These are phyloP conservation scores for Tephrocybe sp. DNA, from an alignment of 768 basidiomycete species.

Conservation along the genomic window DNA sequence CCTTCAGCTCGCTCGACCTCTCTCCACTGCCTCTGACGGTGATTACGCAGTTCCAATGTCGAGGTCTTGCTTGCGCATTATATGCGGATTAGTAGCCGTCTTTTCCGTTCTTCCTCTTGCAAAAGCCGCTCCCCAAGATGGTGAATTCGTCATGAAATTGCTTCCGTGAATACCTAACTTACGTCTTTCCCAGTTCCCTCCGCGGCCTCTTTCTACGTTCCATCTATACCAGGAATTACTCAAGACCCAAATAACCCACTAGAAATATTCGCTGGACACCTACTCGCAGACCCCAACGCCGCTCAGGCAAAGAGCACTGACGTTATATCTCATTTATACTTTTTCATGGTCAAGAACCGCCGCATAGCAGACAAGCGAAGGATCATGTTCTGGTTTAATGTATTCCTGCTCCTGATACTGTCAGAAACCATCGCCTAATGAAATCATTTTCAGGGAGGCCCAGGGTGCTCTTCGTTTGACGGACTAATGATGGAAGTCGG, in stretches of 20 bases:
- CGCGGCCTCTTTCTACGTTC: slow-evolving; percentile 83
- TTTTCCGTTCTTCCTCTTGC: slow-evolving; percentile 10
- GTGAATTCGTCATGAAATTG: slow-evolving; percentile 28
- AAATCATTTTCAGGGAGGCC: slow-evolving; percentile 67
- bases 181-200: slow-evolving; percentile 54
- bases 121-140: slow-evolving; percentile 34
- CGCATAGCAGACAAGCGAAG: slow-evolving; percentile 87
- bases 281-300: slow-evolving; percentile 72
- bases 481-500: slow-evolving; percentile 99
- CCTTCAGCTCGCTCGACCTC: not conserved
- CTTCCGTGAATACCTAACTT: slow-evolving; percentile 4
- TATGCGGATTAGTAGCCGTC: slow-evolving; percentile 16
- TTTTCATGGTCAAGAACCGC: slow-evolving; percentile 86
- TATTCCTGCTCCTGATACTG: slow-evolving; percentile 34
- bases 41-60: slow-evolving; percentile 8
- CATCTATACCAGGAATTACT: slow-evolving; percentile 70
- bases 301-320: slow-evolving; percentile 49
- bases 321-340: slow-evolving; percentile 78
- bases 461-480: slow-evolving; percentile 96
- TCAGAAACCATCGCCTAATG: not conserved
- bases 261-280: slow-evolving; percentile 82
- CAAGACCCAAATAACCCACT: slow-evolving; percentile 69
- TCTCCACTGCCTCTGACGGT: not conserved
- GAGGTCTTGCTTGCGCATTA: slow-evolving; percentile 5
- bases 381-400: slow-evolving; percentile 96